Evolutionary conservation across 352 stramenopile species (phyloP).

Genomic region (Elongisporangium prolatum): DNA sequence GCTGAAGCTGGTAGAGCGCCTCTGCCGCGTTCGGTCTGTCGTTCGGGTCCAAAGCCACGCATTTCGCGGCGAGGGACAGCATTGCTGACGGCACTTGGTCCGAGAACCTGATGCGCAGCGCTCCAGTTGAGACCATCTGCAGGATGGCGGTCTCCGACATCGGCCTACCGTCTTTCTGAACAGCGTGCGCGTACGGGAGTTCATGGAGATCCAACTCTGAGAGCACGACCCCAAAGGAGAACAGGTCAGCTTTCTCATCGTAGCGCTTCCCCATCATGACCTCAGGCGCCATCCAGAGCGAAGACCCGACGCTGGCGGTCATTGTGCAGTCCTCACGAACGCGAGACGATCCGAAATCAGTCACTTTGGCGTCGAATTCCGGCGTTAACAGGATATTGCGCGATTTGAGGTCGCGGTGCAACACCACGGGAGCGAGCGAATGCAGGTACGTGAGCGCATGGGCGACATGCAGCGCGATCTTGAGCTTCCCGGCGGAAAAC

Average conservation of each 20-base stretch:
- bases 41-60: constrained; percentile 27
- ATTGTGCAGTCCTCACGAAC: constrained; percentile 20
- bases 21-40: constrained; percentile 28
- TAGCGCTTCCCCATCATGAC: constrained; percentile 36
- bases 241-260: constrained; percentile 43
- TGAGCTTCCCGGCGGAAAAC: constrained; percentile 27
- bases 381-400: constrained; percentile 53
- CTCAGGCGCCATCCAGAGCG: constrained; percentile 40
- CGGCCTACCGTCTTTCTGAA: constrained; percentile 12
- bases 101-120: constrained; percentile 31
- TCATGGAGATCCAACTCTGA: constrained; percentile 30
- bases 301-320: constrained; percentile 18
- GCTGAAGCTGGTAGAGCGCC: constrained; percentile 27
- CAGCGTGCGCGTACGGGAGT: constrained; percentile 21
- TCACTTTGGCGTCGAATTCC: constrained; percentile 37
- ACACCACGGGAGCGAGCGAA: constrained; percentile 22
- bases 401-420: constrained; percentile 63
- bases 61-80: constrained; percentile 4
- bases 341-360: constrained; percentile 41
- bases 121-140: constrained; percentile 37
- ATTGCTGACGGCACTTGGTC: background rate
- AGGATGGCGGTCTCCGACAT: constrained; percentile 34
- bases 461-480: constrained; percentile 33
- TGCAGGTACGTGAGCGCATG: constrained; percentile 45
- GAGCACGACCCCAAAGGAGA: constrained; percentile 42